Percentiles rank a stretch among this genome's conserved stretches.
Conservation (phyloP, 805 yeast genomes). For the Lipomyces oligophaga region DNA sequence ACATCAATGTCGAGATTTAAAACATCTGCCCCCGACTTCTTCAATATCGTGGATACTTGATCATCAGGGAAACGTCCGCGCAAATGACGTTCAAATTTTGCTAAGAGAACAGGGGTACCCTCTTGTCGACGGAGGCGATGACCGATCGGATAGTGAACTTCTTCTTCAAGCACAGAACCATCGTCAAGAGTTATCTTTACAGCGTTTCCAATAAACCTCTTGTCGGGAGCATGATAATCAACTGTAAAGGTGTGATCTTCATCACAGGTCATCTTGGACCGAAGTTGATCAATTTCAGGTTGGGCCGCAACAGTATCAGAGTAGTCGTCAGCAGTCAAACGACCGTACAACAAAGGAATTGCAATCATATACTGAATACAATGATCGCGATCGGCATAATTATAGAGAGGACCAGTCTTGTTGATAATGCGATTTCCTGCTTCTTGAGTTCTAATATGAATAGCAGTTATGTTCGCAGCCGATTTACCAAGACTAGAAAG, state of each 20-base stretch:
- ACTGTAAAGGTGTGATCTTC: constrained; percentile 48
- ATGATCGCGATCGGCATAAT: constrained; percentile 63
- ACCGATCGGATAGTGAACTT: constrained; percentile 55
- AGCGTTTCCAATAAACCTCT: constrained; percentile 58
- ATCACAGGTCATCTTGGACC: constrained; percentile 53
- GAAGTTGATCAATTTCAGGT: constrained; percentile 50
- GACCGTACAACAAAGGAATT: constrained; percentile 52
- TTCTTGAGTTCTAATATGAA: constrained; percentile 55
- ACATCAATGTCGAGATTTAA: constrained; percentile 47
- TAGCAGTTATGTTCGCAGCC: constrained; percentile 47
- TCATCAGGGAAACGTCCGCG: constrained; percentile 43
- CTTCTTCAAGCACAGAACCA: constrained; percentile 52
- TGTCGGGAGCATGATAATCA: constrained; percentile 55
- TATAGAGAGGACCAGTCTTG: constrained; percentile 56
- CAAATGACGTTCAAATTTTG: constrained; percentile 52
- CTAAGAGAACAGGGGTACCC: constrained; percentile 52
- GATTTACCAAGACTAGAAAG: constrained; percentile 44
- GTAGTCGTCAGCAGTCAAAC: constrained; percentile 57
- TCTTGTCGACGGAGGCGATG: constrained; percentile 57
- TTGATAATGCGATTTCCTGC: constrained; percentile 60
- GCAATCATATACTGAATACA: constrained; percentile 65
- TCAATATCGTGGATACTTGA: constrained; percentile 42
- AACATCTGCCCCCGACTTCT: constrained; percentile 37
- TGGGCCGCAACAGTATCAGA: constrained; percentile 49
- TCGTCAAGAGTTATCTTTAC: constrained; percentile 49